Evolutionary conservation across 2,329 filamentous ascomycete genomes (phyloP), one percentile per base, ranked within the genome.

Genomic region (Fusarium graminum): DNA sequence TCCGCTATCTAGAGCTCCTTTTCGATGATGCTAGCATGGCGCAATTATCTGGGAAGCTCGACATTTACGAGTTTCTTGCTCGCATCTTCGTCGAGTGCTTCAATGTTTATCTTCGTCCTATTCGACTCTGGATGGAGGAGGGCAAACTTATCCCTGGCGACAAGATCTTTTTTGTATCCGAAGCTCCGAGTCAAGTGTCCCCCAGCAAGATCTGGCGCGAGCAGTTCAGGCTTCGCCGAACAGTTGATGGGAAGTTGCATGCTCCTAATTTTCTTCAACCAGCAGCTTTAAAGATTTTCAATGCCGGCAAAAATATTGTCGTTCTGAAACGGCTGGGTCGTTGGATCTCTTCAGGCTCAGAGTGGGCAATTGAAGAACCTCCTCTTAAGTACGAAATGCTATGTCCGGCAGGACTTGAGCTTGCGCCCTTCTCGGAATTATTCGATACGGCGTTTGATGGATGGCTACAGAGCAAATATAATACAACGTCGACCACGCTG

Each of bases 291-390:
- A 91, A 89, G 63, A 92, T 97, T 36, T 94, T 97, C 71, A 93
- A 90, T 2, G 90, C 92, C 2, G 94, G 94, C 1, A 97, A 97
- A 77, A 96, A 91, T 70, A 89, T 95, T 54, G 87, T 95, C 2
- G 90, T 97, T 42, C 80, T 97, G n/a, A 90, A 89, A 61, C 86
- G 90, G 45, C 81, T 97, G 12, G 87, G 88, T 39, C 82, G 84
- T 54, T 82, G 85, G 60, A 75, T 80, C 46, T 70, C 77, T 45
- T 73, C 70, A 56, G 75, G 73, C 74, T 67, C 63, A 4, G 58
- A 70, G 6, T 70, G 61, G 46, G 49, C 54, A 57, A 77, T 61
- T 40, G 75, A 59, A 51, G 84, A 83, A 63, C 83, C 79, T 32
- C 78, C 69, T 14, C 76, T 92, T n/a, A 81, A 86, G 38, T 88